These are phyloP conservation scores for Porcisia deanei DNA, from an alignment of 208 protist species.

Conservation along the genomic window DNA sequence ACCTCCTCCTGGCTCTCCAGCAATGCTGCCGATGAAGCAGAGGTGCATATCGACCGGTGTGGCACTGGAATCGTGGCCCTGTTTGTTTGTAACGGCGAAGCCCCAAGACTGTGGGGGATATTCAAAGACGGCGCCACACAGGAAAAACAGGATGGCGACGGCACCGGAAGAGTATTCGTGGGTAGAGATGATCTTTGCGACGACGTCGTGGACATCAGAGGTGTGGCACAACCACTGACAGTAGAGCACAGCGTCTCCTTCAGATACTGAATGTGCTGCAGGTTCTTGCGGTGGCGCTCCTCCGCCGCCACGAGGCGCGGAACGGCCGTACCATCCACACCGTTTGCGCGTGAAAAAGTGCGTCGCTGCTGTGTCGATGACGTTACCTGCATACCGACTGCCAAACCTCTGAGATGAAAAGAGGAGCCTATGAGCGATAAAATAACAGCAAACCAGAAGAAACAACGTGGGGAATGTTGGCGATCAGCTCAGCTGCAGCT, in stretches of 20 bases:
- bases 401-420: background rate
- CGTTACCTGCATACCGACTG: conserved; percentile 4
- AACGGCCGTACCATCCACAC: conserved; percentile 7
- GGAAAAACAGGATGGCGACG: background rate
- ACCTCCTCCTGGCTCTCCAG: conserved; percentile 26
- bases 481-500: background rate
- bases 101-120: background rate
- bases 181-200: conserved; percentile 9
- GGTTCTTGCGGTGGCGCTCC: conserved; percentile 25
- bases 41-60: background rate
- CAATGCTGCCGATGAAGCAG: conserved; percentile 10
- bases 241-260: conserved; percentile 28
- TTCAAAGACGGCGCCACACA: background rate
- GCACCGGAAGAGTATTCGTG: background rate
- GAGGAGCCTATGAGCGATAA: background rate
- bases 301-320: conserved; percentile 18
- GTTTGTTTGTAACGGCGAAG: background rate
- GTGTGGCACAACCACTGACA: conserved; percentile 5
- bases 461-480: background rate
- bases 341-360: conserved; percentile 25
- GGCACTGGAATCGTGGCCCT: background rate
- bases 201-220: background rate
- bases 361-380: conserved; percentile 7
- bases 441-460: background rate
- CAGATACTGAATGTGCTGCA: conserved; percentile 23